phyloP scores from a whole-genome alignment of 2,329 filamentous ascomycete species.

The Grosmannia huntii region DNA sequence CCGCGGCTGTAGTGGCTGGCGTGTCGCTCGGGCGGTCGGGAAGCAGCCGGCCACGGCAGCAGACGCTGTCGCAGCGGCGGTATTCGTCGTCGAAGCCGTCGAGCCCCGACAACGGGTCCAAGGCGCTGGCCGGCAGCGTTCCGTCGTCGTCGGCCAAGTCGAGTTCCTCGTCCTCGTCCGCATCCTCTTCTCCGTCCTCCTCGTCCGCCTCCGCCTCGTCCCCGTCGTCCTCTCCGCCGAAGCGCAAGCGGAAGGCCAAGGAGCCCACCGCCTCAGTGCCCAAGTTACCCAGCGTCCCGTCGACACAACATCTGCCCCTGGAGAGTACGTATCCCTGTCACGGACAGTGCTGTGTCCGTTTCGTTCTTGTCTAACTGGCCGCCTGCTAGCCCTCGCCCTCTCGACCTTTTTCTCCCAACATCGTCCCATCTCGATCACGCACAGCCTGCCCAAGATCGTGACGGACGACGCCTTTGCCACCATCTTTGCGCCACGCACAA shows the following conservation, averaged over 20 bases:
- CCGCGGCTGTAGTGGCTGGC: slow-evolving; percentile 28
- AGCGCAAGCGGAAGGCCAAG: slow-evolving; percentile 47
- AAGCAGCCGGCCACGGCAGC: neutral
- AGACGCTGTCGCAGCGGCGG: slow-evolving; percentile 17
- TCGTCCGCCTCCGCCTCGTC: slow-evolving; percentile 16
- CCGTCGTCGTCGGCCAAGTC: slow-evolving; percentile 14
- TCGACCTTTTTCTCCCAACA: slow-evolving; percentile 95
- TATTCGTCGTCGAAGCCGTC: slow-evolving; percentile 52
- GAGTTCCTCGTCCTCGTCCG: neutral
- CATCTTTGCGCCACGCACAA: slow-evolving; percentile 56
- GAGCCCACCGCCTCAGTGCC: slow-evolving; percentile 26
- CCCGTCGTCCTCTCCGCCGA: slow-evolving; percentile 15
- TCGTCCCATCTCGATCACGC: slow-evolving; percentile 80
- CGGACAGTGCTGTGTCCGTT: too few species aligned
- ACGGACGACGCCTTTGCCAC: slow-evolving; percentile 66
- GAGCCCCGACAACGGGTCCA: slow-evolving; percentile 42
- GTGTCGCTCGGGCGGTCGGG: neutral
- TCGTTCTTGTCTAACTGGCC: neutral
- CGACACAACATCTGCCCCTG: slow-evolving; percentile 58
- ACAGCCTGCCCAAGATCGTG: slow-evolving; percentile 61
- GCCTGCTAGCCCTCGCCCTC: slow-evolving; percentile 59
- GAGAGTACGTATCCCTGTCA: slow-evolving; percentile 37
- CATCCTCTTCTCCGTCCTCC: slow-evolving; percentile 23
- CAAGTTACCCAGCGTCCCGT: slow-evolving; percentile 61
- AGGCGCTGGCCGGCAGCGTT: slow-evolving; percentile 32